phyloP scores from a whole-genome alignment of 2,329 filamentous ascomycete genomes.

The Metarhizium album region DNA sequence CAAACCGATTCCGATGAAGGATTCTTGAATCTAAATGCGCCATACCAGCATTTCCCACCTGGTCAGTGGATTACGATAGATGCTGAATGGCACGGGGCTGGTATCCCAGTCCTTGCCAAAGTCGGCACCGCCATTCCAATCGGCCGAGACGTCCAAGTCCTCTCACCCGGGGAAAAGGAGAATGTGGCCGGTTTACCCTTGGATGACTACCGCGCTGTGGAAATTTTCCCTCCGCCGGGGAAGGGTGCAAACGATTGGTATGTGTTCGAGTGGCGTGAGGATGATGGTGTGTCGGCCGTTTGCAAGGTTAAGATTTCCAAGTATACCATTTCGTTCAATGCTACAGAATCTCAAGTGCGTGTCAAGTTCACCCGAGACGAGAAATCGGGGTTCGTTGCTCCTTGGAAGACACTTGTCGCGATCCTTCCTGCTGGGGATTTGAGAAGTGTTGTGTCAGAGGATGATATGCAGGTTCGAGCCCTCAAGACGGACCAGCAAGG shows the following conservation, averaged over 20 bases:
- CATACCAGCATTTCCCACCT: conserved; percentile 43
- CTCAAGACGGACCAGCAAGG: conserved; percentile 14
- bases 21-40: conserved; percentile 51
- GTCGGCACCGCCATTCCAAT: conserved; percentile 29
- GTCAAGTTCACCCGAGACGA: conserved; percentile 21
- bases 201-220: conserved; percentile 31
- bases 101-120: conserved; percentile 28
- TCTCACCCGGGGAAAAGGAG: conserved; percentile 23
- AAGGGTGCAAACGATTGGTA: conserved; percentile 15
- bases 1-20: conserved; percentile 34
- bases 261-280: conserved; percentile 25
- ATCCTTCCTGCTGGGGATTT: conserved; percentile 22
- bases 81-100: conserved; percentile 30
- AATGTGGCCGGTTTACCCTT: conserved; percentile 28
- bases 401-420: conserved; percentile 22
- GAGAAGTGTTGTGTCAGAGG: conserved; percentile 9
- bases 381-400: conserved; percentile 20
- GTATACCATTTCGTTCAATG: conserved; percentile 20
- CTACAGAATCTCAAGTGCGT: conserved; percentile 11
- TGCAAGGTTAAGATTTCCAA: conserved; percentile 21
- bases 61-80: conserved; percentile 30
- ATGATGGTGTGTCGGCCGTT: conserved; percentile 24
- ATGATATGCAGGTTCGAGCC: conserved; percentile 4
- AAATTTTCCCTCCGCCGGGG: conserved; percentile 28
- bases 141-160: conserved; percentile 25